Percentiles rank a stretch among this genome's conserved stretches.
These are phyloP conservation scores for Neonectria coccinea DNA, from an alignment of 2,329 filamentous ascomycete genomes.

Conservation along the genomic window DNA sequence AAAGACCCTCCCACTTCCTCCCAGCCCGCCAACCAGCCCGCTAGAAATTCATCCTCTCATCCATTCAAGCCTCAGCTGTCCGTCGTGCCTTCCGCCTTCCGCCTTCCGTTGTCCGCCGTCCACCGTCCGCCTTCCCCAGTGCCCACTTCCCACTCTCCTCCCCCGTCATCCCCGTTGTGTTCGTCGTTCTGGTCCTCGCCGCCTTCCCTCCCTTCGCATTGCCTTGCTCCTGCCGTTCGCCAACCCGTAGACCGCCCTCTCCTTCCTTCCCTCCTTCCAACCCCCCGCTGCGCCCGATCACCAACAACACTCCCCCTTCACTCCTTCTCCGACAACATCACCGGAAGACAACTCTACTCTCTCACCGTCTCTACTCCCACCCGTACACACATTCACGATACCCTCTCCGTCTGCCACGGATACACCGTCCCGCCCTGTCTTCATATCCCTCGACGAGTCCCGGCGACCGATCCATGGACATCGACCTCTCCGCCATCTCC, in stretches of 20 bases:
- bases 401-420: slow-evolving; percentile 24
- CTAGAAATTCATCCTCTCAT: slow-evolving; percentile 37
- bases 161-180: slow-evolving; percentile 25
- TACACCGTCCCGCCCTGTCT: slow-evolving; percentile 28
- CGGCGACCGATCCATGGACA: slow-evolving; percentile 34
- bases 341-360: slow-evolving; percentile 24
- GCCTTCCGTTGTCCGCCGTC: slow-evolving; percentile 22
- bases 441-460: slow-evolving; percentile 33
- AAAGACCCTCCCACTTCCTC: slow-evolving; percentile 7
- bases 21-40: slow-evolving; percentile 20
- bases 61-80: slow-evolving; percentile 37
- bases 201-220: slow-evolving; percentile 29
- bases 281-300: slow-evolving; percentile 37
- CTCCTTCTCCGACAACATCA: slow-evolving; percentile 30
- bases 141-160: slow-evolving; percentile 39
- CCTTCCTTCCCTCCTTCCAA: slow-evolving; percentile 34
- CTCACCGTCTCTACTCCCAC: slow-evolving; percentile 26
- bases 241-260: slow-evolving; percentile 45
- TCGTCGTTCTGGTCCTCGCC: slow-evolving; percentile 30
- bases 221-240: slow-evolving; percentile 41
- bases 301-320: slow-evolving; percentile 40
- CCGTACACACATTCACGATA: slow-evolving; percentile 26
- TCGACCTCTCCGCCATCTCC: slow-evolving; percentile 30
- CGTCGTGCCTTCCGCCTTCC: slow-evolving; percentile 27
- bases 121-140: slow-evolving; percentile 32